phyloP scores from a whole-genome alignment of 1,284 basidiomycete species.

The Ganoderma lucidum region DNA sequence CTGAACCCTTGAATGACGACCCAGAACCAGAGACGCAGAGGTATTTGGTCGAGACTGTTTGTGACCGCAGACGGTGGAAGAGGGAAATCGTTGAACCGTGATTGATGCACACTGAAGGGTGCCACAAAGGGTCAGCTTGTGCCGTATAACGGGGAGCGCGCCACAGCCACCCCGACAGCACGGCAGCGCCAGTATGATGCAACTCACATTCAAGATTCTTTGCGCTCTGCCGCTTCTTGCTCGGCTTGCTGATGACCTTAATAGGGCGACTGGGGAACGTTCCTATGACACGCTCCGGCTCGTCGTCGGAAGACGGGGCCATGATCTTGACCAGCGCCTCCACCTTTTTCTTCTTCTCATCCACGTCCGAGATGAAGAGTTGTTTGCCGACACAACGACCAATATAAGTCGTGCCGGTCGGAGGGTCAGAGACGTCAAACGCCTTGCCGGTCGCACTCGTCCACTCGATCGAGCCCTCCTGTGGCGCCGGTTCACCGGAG shows the following conservation, averaged over 20 bases:
- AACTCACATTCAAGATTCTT: conserved; percentile 91
- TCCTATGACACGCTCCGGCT: conserved; percentile 83
- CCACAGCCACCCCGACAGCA: conserved; percentile 23
- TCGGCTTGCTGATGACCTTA: conserved; percentile 97
- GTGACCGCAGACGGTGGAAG: conserved; percentile 93
- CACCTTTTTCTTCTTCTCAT: conserved; percentile 92
- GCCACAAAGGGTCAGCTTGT: conserved; percentile 10
- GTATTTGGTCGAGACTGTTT: conserved; percentile 95
- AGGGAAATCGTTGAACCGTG: conserved; percentile 96
- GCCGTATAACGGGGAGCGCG: conserved; percentile 8
- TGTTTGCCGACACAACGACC: conserved; percentile 92
- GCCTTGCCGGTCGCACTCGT: conserved; percentile 82
- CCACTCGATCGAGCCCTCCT: conserved; percentile 88
- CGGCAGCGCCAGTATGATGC: conserved; percentile 18
- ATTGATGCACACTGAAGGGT: conserved; percentile 84
- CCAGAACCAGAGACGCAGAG: conserved; percentile 93
- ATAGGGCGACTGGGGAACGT: conserved; percentile 91
- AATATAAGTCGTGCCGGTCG: conserved; percentile 81
- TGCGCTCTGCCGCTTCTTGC: conserved; percentile 94
- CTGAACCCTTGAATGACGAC: conserved; percentile 89
- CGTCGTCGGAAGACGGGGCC: conserved; percentile 80
- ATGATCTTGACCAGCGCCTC: conserved; percentile 91
- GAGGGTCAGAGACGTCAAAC: conserved; percentile 84
- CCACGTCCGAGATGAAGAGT: conserved; percentile 89
- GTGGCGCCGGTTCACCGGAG: conserved; percentile 87